Conservation (phyloP, 345 rosid genomes). For the Alliaria petiolata region DNA sequence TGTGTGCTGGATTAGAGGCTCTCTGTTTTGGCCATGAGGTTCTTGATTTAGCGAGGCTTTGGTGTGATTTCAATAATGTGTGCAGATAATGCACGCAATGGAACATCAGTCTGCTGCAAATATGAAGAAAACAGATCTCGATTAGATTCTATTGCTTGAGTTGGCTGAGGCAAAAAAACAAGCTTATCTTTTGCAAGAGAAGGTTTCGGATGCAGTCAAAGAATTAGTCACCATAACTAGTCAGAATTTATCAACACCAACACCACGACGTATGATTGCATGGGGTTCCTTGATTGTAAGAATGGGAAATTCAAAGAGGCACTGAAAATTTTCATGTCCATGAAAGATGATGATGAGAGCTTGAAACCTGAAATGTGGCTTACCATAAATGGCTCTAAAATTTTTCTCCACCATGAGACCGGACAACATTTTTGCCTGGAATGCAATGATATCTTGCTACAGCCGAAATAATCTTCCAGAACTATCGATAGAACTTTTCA, state of each 20-base stretch:
- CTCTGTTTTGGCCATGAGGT: constrained; percentile 39
- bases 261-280: no score
- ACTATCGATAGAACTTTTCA: constrained; percentile 46
- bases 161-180: no score
- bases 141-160: no score
- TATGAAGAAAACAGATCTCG: no score
- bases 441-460: constrained; percentile 70
- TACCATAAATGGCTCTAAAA: constrained; percentile 49
- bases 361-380: constrained; percentile 57
- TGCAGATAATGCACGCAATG: no score
- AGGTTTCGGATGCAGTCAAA: no score
- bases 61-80: no score
- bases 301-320: constrained; percentile 55
- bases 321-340: constrained; percentile 39
- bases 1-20: constrained; percentile 55
- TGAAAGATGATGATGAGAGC: constrained; percentile 42
- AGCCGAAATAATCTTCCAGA: constrained; percentile 60
- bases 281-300: constrained; percentile 77
- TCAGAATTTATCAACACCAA: no score
- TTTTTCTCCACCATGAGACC: constrained; percentile 50
- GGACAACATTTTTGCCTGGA: constrained; percentile 70
- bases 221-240: no score
- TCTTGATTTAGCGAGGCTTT: no score
- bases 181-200: no score
- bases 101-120: no score